Conservation (phyloP, 1,284 basidiomycete species). For the Austropuccinia psidii region DNA sequence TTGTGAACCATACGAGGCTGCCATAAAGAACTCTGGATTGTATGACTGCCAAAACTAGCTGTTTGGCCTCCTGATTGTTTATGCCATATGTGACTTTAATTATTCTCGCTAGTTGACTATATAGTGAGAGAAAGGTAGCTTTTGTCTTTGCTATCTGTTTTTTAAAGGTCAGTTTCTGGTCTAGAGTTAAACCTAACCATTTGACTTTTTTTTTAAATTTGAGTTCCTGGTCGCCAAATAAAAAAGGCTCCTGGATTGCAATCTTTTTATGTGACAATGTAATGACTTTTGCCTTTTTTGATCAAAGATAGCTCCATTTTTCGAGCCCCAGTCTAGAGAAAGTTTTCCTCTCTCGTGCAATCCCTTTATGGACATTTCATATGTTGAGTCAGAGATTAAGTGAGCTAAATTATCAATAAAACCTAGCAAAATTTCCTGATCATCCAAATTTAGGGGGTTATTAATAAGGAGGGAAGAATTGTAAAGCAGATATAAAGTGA, state of each 20-base stretch:
- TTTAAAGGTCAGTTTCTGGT: not conserved
- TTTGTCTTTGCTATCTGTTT: not conserved
- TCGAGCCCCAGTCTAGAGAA: not conserved
- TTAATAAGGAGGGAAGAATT: slow-evolving; percentile 1
- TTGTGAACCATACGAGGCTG: slow-evolving; percentile 8
- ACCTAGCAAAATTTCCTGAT: not conserved
- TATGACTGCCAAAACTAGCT: not conserved
- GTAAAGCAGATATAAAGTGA: slow-evolving; percentile 5
- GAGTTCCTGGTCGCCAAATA: not conserved
- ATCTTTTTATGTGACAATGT: not conserved
- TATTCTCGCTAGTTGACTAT: not conserved
- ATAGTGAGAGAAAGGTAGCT: not conserved
- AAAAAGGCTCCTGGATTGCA: not conserved
- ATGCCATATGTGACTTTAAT: slow-evolving; percentile 1
- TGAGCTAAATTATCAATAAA: slow-evolving; percentile 18
- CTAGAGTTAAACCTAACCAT: not conserved
- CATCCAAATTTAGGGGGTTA: not conserved
- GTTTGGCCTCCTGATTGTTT: not conserved
- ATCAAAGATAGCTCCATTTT: slow-evolving; percentile 13
- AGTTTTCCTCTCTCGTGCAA: not conserved
- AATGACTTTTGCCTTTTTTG: not conserved
- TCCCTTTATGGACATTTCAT: not conserved
- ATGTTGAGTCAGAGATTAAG: not conserved
- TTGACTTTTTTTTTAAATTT: not conserved
- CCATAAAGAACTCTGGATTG: not conserved